A percentile compares a stretch with the other conserved stretches of the same genome.
Evolutionary conservation across 805 yeast genomes (phyloP).

Genomic region (Hanseniaspora mollemarum): DNA sequence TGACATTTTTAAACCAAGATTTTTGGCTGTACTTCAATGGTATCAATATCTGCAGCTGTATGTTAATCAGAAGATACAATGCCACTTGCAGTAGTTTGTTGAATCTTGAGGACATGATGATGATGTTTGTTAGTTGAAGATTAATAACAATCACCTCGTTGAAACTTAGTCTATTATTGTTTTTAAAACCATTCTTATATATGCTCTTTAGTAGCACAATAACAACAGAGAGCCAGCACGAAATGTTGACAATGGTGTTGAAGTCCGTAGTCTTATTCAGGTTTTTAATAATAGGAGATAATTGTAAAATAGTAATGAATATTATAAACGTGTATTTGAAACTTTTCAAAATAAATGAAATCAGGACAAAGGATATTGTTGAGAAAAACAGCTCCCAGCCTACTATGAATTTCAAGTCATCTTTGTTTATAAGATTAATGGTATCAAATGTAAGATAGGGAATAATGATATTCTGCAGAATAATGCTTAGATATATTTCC

Average conservation of each 20-base stretch:
- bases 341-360: conserved; percentile 16
- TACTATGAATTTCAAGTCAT: background rate
- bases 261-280: conserved; percentile 79
- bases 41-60: conserved; percentile 27
- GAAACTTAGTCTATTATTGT: conserved; percentile 33
- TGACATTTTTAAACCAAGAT: conserved; percentile 15
- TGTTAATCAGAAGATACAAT: conserved; percentile 53
- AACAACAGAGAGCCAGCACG: conserved; percentile 63
- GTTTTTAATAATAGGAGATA: conserved; percentile 84
- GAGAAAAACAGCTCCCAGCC: conserved; percentile 26
- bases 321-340: conserved; percentile 61
- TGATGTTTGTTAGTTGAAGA: conserved; percentile 70
- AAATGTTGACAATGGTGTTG: conserved; percentile 89
- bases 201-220: conserved; percentile 36
- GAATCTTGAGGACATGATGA: conserved; percentile 82
- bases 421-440: background rate
- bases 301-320: conserved; percentile 55
- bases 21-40: conserved; percentile 19
- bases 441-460: conserved; percentile 10
- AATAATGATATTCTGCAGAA: conserved; percentile 3
- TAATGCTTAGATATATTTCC: background rate
- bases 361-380: conserved; percentile 16
- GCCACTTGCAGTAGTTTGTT: conserved; percentile 65
- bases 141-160: conserved; percentile 51
- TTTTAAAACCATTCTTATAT: conserved; percentile 15